phyloP scores from a whole-genome alignment of 2,329 filamentous ascomycete genomes.

The Trichoderma aggressivum region DNA sequence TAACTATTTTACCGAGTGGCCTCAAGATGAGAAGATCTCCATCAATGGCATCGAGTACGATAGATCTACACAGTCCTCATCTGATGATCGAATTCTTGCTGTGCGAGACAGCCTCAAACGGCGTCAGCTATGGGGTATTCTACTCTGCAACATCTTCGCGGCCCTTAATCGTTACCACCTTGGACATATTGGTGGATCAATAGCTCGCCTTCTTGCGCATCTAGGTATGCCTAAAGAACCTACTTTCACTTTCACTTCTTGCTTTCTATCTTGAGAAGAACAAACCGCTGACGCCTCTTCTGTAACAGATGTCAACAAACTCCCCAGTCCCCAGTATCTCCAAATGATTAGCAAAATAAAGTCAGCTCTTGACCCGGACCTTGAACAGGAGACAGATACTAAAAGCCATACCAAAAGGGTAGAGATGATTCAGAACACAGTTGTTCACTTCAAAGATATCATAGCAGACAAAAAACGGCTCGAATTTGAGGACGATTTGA shows the following conservation, averaged over 20 bases:
- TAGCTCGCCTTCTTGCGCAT: background rate
- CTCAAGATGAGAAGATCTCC: background rate
- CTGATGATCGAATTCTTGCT: too few species aligned
- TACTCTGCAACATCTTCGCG: background rate
- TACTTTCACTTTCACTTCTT: too few species aligned
- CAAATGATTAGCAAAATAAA: background rate
- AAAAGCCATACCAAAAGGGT: accelerated
- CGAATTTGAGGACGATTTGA: background rate
- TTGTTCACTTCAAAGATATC: background rate
- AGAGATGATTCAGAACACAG: background rate
- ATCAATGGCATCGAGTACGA: accelerated
- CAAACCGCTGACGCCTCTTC: background rate
- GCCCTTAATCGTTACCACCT: accelerated
- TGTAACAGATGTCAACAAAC: background rate
- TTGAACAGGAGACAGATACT: background rate
- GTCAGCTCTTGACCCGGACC: background rate
- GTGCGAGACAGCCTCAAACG: background rate
- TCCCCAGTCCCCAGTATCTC: background rate
- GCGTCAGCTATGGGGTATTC: background rate
- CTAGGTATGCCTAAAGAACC: background rate
- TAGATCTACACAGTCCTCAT: accelerated
- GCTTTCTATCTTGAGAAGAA: too few species aligned
- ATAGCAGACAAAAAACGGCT: too few species aligned
- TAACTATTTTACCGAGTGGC: background rate
- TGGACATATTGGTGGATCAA: background rate